A percentile compares a stretch with the other conserved stretches of the same genome.
Evolutionary conservation across 2,329 filamentous ascomycete genomes (phyloP).

Genomic region (Albophoma yamanashiensis): DNA sequence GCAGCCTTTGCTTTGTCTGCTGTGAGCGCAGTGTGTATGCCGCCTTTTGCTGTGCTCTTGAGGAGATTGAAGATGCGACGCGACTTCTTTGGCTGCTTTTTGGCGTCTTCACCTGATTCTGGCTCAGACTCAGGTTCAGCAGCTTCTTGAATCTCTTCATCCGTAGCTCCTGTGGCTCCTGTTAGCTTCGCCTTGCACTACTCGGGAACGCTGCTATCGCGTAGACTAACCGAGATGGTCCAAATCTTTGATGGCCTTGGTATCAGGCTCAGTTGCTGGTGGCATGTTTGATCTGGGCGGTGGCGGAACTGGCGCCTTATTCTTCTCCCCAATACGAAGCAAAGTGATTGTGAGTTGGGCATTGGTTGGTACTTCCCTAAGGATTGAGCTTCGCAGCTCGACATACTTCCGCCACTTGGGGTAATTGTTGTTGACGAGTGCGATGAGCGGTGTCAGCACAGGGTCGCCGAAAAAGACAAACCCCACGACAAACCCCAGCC

Average conservation of each 20-base stretch:
- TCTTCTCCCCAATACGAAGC: slow-evolving; percentile 70
- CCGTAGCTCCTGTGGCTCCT: slow-evolving; percentile 33
- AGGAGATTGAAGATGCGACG: slow-evolving; percentile 49
- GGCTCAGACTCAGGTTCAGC: slow-evolving; percentile 33
- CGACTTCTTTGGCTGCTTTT: slow-evolving; percentile 30
- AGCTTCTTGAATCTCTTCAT: slow-evolving; percentile 56
- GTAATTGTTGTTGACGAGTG: slow-evolving; percentile 47
- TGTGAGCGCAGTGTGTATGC: slow-evolving; percentile 60
- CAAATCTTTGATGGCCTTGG: slow-evolving; percentile 28
- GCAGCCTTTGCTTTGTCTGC: slow-evolving; percentile 63
- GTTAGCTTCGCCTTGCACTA: neutral
- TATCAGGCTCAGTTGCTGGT: slow-evolving; percentile 28
- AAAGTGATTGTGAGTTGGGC: slow-evolving; percentile 74
- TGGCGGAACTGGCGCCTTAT: slow-evolving; percentile 66
- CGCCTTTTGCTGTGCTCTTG: slow-evolving; percentile 58
- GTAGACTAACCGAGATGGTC: slow-evolving; percentile 20
- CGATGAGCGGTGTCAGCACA: slow-evolving; percentile 48
- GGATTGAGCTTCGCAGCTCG: slow-evolving; percentile 62
- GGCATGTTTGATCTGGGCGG: slow-evolving; percentile 27
- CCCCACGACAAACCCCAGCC: slow-evolving; percentile 54
- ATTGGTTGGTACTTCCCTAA: slow-evolving; percentile 78
- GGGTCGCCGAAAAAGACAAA: slow-evolving; percentile 75
- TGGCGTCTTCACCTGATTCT: slow-evolving; percentile 24
- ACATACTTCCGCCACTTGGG: slow-evolving; percentile 68
- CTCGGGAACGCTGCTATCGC: neutral